Evolutionary conservation across 2,329 filamentous ascomycete species (phyloP), one percentile per base, ranked within the genome.

Genomic region (Leptographium galeiforme): DNA sequence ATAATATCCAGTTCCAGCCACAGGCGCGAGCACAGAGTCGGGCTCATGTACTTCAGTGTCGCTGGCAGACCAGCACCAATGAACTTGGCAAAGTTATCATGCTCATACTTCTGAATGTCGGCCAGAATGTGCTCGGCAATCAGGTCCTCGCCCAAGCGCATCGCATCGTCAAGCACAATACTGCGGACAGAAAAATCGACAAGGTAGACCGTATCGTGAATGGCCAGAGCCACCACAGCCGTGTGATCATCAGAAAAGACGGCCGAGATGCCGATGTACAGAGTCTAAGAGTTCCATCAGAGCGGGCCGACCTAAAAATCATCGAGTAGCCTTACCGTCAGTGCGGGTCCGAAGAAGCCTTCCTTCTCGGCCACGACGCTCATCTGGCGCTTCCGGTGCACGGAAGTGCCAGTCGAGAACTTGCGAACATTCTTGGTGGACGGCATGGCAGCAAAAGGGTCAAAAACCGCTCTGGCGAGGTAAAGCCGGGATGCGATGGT

Each of bases 1-100:
- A 91, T 78, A 54, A 90, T 80, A 63, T 93, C 87, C 39, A 90
- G 70, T 57, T 89, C 82, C 3, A 79, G 68, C 87, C 87, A 93
- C 4, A 93, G 73, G 38, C 79, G 79, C 0, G 85, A 81, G 59
- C 82, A 84, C 1, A 90, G 72, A 6, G 69, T 69, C 1, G 85
- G 85, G 61, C 79, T 84, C 61, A 79, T 70, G 11, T 77, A 68
- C 46, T 78, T 72, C 52, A 87, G 67, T 5, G 74, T 72, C 11
- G 72, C 68, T 1, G 84, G 82, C 52, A 91, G 70, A n/a, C 86
- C 85, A 19, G 80, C 78, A 8, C 87, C 87, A 19, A 89, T 73
- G 59, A 89, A 84, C 66, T 91, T 93, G 69, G 80, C 79, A 54
- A 81, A 70, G 63, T 89, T 84, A 13, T 77, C 71, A 44, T 77